Conservation (phyloP, 2,329 filamentous ascomycete species). For the Plectosphaerella sp. region DNA sequence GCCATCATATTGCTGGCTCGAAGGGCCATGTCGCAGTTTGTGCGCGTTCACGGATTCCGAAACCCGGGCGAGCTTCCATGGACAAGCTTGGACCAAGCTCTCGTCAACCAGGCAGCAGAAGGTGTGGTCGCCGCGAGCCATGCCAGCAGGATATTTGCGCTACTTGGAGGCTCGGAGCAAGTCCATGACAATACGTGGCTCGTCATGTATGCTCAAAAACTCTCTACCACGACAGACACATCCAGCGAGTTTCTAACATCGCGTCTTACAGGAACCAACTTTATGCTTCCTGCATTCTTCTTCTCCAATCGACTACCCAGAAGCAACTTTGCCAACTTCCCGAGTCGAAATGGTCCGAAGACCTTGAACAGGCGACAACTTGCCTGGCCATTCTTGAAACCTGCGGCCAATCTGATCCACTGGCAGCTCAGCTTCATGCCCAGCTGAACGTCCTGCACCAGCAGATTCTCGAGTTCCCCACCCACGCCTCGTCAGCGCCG, state of each 20-base stretch:
- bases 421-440: conserved; percentile 6
- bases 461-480: not conserved
- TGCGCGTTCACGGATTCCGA: not conserved
- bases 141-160: conserved; percentile 17
- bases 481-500: not conserved
- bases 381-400: conserved; percentile 16
- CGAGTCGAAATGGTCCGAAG: conserved; percentile 15
- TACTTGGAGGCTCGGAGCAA: conserved; percentile 14
- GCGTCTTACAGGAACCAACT: conserved; percentile 19
- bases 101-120: conserved; percentile 12
- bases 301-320: conserved; percentile 23
- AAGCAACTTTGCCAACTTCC: conserved; percentile 21
- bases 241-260: not conserved
- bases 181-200: conserved; percentile 21
- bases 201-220: conserved; percentile 18
- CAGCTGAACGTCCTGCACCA: conserved; percentile 2
- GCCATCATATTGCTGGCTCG: conserved; percentile 25
- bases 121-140: conserved; percentile 19
- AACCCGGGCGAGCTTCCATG: not conserved
- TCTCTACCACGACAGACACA: too few species aligned
- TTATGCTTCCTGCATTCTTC: conserved; percentile 21
- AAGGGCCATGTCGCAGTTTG: conserved; percentile 20
- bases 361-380: conserved; percentile 17
- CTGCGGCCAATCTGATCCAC: conserved; percentile 6
- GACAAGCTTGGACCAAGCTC: conserved; percentile 3